These are phyloP conservation scores for Neurospora sp. DNA, from an alignment of 495 filamentous ascomycete species.

Conservation along the genomic window DNA sequence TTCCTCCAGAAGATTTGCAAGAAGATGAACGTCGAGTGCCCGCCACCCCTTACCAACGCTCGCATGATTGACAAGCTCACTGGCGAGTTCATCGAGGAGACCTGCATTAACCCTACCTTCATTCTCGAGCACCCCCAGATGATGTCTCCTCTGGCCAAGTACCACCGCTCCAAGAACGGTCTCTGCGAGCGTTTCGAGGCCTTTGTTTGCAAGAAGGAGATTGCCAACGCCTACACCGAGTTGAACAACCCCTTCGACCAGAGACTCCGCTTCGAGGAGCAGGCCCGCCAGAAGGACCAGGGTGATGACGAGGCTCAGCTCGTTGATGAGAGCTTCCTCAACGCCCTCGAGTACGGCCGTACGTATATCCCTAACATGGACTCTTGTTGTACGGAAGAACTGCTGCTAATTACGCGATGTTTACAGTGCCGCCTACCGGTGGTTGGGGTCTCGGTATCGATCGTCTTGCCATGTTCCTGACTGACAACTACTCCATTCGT, in stretches of 20 bases:
- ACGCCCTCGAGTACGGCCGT: conserved; percentile 53
- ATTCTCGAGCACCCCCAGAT: conserved; percentile 83
- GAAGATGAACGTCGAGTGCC: conserved; percentile 85
- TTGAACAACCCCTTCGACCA: conserved; percentile 97
- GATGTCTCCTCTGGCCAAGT: conserved; percentile 98
- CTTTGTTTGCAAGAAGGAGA: conserved; percentile 96
- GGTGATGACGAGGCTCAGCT: conserved; percentile 96
- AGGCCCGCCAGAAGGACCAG: conserved; percentile 88
- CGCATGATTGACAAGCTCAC: conserved; percentile 96
- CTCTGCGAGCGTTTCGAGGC: conserved; percentile 96
- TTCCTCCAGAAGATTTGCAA: conserved; percentile 77
- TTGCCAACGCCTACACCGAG: conserved; percentile 94
- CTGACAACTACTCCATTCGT: conserved; percentile 87
- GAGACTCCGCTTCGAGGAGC: conserved; percentile 88
- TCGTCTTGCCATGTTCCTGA: conserved; percentile 93
- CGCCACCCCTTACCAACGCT: conserved; percentile 85
- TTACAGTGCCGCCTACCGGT: conserved; percentile 73
- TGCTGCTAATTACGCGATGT: not conserved
- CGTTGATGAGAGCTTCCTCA: conserved; percentile 89
- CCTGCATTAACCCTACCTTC: conserved; percentile 91
- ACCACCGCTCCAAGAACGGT: conserved; percentile 69
- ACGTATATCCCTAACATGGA: not conserved
- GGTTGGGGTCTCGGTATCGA: conserved; percentile 98
- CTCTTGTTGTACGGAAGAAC: not conserved
- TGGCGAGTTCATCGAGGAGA: conserved; percentile 91